These are phyloP conservation scores for Flaveria brownii DNA, from an alignment of 129 eudicot genomes.

Conservation along the genomic window DNA sequence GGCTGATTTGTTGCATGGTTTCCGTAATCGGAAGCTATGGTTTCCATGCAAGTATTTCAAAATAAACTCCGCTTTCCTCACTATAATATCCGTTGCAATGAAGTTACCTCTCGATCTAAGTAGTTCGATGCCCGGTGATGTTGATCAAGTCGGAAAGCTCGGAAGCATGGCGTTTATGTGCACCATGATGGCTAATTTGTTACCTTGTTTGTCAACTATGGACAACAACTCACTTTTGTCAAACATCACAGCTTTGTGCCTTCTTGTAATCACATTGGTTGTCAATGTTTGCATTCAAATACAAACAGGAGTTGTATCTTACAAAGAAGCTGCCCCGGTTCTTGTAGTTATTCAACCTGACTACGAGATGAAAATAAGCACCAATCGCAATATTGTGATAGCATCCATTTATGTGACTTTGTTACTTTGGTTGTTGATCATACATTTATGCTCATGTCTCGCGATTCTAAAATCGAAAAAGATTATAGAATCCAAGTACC, in stretches of 20 bases:
- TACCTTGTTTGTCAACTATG: slow-evolving; percentile 2
- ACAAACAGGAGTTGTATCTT: background rate
- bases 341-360: background rate
- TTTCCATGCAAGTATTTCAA: background rate
- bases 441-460: slow-evolving; percentile 16
- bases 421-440: background rate
- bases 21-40: background rate
- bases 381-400: background rate
- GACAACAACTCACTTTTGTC: background rate
- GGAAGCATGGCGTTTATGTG: slow-evolving; percentile 21
- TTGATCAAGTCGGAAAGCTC: slow-evolving; percentile 4
- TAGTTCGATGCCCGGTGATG: background rate
- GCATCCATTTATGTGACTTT: background rate
- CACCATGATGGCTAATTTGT: slow-evolving; percentile 8
- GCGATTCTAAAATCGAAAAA: slow-evolving; percentile 23
- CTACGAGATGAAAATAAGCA: background rate
- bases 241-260: slow-evolving; percentile 10
- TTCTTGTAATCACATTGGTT: slow-evolving; percentile 15
- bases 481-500: slow-evolving; percentile 19
- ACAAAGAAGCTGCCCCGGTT: background rate
- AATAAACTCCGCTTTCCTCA: background rate
- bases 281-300: slow-evolving; percentile 12
- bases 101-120: slow-evolving; percentile 19
- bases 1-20: slow-evolving; percentile 6
- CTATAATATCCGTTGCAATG: background rate